Base-by-base conservation (phyloP, 164 flowering plant genomes). In the Liriodendron chinense region DNA sequence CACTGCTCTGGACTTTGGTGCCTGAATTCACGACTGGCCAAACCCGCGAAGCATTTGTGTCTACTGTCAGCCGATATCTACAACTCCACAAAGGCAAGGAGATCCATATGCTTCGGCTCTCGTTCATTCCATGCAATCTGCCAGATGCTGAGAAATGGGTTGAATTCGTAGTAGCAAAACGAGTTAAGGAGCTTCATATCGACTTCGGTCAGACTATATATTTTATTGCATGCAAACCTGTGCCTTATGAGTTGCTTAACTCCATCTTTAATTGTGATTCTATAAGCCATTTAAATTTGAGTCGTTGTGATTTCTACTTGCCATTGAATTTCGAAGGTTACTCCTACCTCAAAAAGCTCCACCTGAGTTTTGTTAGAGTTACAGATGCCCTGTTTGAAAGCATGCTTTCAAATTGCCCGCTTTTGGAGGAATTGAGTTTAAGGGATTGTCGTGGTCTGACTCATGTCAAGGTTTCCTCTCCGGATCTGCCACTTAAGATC, bases 1-100 rank as follows among this genome's bases (percentile, higher is more conserved):
- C 7, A 34, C 72, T 23, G 3, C 21, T 76, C 13, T 76, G 9
- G 73, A 76, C 62, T 76, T 76, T 14, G 73, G 78, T 18, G 48
- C 25, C 25, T 22, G 73, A 76, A 0, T 70, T 76, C n/a, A 62
- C 74, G 1, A 26, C 65, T 1, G 57, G 34, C 18, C 69, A 63
- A 70, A 22, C 78, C 7, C 69, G n/a, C 2, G 69, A 48, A 16
- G 61, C 70, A 18, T 62, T 70, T 20, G 68, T 70, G 10, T 20
- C 10, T n/a, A 48, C 18, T 10, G 73, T 76, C 9, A 70, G 63
- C 13, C 73, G n/a, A 76, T 76, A 47, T 64, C 12, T 76, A 14
- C 62, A 47, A 3, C 59, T 49, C 73, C 62, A 76, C 24, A 61
- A 22, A 1, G 28, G 77, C 12, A 69, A 47, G 47, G 43, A 43